Evolutionary conservation across 2,329 filamentous ascomycete genomes (phyloP), one percentile per base, ranked within the genome.

Genomic region (Hawksworthiomyces lignivorus): DNA sequence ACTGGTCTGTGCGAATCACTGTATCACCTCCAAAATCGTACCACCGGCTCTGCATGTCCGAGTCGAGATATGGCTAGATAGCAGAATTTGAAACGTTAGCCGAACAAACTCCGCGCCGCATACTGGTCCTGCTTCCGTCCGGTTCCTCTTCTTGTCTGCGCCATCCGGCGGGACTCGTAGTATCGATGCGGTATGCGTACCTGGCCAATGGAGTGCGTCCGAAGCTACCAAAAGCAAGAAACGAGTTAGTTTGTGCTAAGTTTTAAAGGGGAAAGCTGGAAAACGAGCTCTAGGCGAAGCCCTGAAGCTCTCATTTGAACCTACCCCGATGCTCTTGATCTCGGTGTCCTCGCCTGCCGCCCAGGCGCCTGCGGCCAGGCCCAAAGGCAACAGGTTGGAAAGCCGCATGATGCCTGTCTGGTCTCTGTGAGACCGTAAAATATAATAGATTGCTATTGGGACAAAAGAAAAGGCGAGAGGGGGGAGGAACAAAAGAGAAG

Each of bases 1-100:
- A 82, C 78, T 74, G 74, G 60, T 82, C 78, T 50, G 78, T 80
- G 54, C 78, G 71, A 56, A 96, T 76, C 55, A 98, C 82, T 30
- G 90, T 87, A 68, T 95, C 88, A 59, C 90, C 92, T 60, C 92
- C 92, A 75, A 94, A 98, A 69, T 98, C 92, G 67, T 90, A 98
- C 90, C 92, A 98, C 61, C 92, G 83, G 69, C 87, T 95, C 69
- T 94, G 85, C 82, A 97, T 89, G 64, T 97, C 92, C 47, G 88
- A 92, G 68, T 98, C 92, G 55, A 98, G 80, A 67, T 96, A 98
- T 48, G 92, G 92, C 84, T 96, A 59, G 17, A 36, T 8, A 33
- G n/a, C n/a, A n/a, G n/a, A 26, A 14, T 15, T 7, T 19, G 24
- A 5, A 20, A 32, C 26, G 38, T 40, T 36, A 41, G 34, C 19